Evolutionary conservation across 2,329 filamentous ascomycete genomes (phyloP), one percentile per base, ranked within the genome.

Genomic region (Ceratocystis cacaofunesta): DNA sequence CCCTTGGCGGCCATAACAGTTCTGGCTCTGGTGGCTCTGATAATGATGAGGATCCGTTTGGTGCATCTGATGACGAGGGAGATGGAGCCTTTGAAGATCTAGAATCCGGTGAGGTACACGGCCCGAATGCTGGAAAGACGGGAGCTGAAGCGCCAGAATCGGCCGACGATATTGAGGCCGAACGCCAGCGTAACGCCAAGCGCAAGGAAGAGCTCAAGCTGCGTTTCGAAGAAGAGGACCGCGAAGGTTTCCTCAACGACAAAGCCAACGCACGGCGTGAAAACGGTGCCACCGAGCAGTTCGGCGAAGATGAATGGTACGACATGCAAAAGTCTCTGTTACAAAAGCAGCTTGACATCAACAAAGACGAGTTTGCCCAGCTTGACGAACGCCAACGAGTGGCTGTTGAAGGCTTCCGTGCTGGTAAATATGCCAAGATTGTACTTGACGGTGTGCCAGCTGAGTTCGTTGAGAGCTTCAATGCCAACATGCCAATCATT

Each of bases 231-330:
- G 92, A 97, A 75, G 94, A 99, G 78, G 94, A 99, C 73, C 84
- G 90, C n/a, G 94, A 99, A 73, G 94, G 94, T 0, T 92, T 96
- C 73, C 85, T 89, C 71, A 95, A 95, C 72, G 90, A 94, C 75
- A 95, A 95, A 72, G 86, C 89, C 32, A 84, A 86, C 62, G 88
- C 88, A 10, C 82, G 87, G 44, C 80, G 84, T 69, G 88, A 90
- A 69, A 85, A 83, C 36, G 86, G 82, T 43, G 81, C 81, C 2
- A 79, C 85, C 5, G 85, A 92, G 64, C 88, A 95, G 72, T 97
- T 95, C 71, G 94, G 92, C 63, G 94, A 99, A 75, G 94, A 99
- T 73, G 90, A 99, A 65, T 99, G 95, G 95, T 99, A 99, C 73
- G 94, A 97, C 72, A 85, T 89, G 32, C 94, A 99, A 73, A 99